Evolutionary conservation across 768 basidiomycete species (phyloP).

Genomic region (Mycena floridula): DNA sequence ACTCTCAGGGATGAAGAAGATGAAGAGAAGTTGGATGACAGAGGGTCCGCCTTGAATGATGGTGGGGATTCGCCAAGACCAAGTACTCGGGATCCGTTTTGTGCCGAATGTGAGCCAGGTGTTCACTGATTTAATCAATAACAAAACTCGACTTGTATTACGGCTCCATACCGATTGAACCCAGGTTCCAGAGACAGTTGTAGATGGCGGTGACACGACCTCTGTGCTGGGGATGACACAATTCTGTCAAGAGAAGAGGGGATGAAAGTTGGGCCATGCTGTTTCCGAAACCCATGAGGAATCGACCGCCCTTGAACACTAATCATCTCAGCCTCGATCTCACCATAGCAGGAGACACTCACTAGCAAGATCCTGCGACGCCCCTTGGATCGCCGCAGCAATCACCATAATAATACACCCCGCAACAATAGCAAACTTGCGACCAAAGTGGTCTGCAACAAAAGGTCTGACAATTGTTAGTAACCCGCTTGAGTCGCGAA

Average conservation of each 20-base stretch:
- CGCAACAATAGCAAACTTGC: conserved; percentile 8
- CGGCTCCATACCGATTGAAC: conserved; percentile 4
- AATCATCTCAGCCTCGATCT: conserved; percentile 2
- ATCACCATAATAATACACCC: conserved; percentile 8
- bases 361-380: conserved; percentile 8
- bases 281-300: conserved; percentile 9
- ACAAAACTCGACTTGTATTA: too few relatives aligned
- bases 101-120: conserved; percentile 43
- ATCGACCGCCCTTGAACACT: conserved; percentile 9
- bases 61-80: conserved; percentile 35
- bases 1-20: conserved; percentile 36
- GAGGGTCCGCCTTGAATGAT: conserved; percentile 29
- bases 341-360: neutral
- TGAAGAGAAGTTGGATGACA: conserved; percentile 26
- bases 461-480: conserved; percentile 7
- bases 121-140: neutral
- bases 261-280: conserved; percentile 9
- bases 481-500: conserved; percentile 1
- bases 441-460: conserved; percentile 9
- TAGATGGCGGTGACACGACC: conserved; percentile 8
- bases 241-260: conserved; percentile 8
- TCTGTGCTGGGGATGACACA: conserved; percentile 9
- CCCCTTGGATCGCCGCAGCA: conserved; percentile 7
- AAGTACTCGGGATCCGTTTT: conserved; percentile 35
- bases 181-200: conserved; percentile 8